Evolutionary conservation across 164 flowering plant species (phyloP), one percentile per base, ranked within the genome.

Genomic region (Litsea cubeba): DNA sequence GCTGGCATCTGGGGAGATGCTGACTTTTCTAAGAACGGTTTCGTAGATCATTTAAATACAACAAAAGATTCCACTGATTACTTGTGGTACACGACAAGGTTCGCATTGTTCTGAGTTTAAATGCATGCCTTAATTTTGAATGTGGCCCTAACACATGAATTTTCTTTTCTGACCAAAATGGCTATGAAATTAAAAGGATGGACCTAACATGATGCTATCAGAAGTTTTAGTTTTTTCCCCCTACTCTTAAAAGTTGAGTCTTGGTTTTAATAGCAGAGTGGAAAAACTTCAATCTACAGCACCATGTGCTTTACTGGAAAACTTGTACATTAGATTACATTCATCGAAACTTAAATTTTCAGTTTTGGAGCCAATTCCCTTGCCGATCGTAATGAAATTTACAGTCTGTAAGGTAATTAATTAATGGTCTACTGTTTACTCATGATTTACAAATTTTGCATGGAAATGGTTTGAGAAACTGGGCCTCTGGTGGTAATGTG

Each of bases 51-150:
- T 74, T 85, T 96, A 65, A 94, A 96, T 75, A 89, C 98, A 62
- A 94, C 99, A 17, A 94, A 89, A 83, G 95, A 91, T 79, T 84
- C 94, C 24, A 94, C 99, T 50, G 99, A 96, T 77, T 96, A 96
- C 80, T 90, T 96, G 11, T 96, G 99, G 99, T 85, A 90, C 50
- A 91, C 93, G 67, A 91, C 94, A 77, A 94, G 99, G 99, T 96
- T 73, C 51, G 88, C 82, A 68, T 77, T 32, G 12, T 70, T 65
- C 57, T 72, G 4, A n/a, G 18, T 66, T 17, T 66, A 30, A 28
- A 28, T 22, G 5, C 58, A 12, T 58, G 5, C 24, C 40, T 40
- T n/a, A 6, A 7, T 40, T 50, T n/a, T 40, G 12, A 11, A 40
- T 40, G 25, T 2, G 12, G 7, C 17, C 24, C 57, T 69, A 46